phyloP scores from a whole-genome alignment of 2,329 filamentous ascomycete species.

The Aspergillus eucalypticola region DNA sequence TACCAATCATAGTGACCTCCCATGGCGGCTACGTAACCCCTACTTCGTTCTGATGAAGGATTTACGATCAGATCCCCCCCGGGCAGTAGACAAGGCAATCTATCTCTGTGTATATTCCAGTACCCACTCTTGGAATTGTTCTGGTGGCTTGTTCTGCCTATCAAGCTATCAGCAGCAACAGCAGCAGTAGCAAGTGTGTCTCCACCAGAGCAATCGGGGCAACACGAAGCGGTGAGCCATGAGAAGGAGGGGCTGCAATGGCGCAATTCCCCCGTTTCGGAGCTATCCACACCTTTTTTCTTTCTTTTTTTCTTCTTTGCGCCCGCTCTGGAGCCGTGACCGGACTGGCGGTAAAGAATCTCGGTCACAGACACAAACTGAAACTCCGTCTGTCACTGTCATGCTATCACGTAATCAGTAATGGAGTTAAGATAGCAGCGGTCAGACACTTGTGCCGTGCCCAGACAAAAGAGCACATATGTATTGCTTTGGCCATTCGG shows the following conservation, averaged over 20 bases:
- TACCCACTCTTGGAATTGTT: not conserved
- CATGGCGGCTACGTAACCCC: not conserved
- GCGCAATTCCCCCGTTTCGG: conserved; percentile 5
- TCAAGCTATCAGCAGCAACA: not conserved
- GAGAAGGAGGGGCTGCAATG: conserved; percentile 1
- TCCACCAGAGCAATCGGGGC: not conserved
- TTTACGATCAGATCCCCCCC: not conserved
- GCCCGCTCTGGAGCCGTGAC: not conserved
- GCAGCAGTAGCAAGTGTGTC: not conserved
- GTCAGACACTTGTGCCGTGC: not conserved
- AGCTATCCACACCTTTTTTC: not conserved
- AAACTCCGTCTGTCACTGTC: not conserved
- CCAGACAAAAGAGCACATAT: not conserved
- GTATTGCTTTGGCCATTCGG: not conserved
- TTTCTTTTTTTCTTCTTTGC: not conserved
- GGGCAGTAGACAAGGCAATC: not conserved
- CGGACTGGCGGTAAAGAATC: not conserved
- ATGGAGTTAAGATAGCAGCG: not conserved
- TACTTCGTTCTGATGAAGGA: not conserved
- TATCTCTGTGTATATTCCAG: not conserved
- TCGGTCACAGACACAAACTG: not conserved
- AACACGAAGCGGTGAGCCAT: conserved; percentile 8
- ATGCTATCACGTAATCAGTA: not conserved
- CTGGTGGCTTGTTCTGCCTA: not conserved
- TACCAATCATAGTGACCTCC: not conserved